Percentiles rank a stretch among this genome's conserved stretches.
phyloP scores from a whole-genome alignment of 331 rosid genomes.

The Arachis monticola region DNA sequence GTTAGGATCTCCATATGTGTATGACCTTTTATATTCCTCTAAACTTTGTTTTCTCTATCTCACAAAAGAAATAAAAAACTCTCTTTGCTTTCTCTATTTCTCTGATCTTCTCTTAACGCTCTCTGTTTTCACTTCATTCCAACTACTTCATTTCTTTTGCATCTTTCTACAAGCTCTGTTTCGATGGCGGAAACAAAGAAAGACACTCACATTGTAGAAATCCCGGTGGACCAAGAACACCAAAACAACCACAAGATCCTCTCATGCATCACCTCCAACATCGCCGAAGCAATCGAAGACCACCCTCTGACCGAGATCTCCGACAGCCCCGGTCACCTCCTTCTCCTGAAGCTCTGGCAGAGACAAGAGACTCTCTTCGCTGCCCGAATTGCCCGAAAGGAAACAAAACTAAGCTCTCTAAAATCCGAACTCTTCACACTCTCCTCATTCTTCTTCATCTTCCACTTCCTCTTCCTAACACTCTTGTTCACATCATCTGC shows the following conservation, averaged over 20 bases:
- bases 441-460: slow-evolving; percentile 67
- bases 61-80: neutral
- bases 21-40: too few relatives aligned
- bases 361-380: slow-evolving; percentile 76
- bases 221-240: slow-evolving; percentile 75
- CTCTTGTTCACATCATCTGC: slow-evolving; percentile 67
- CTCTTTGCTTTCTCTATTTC: neutral
- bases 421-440: slow-evolving; percentile 71
- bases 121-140: too few relatives aligned
- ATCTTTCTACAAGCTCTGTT: too few relatives aligned
- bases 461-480: slow-evolving; percentile 69
- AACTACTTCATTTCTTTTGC: neutral
- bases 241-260: slow-evolving; percentile 38
- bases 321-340: slow-evolving; percentile 74
- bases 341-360: slow-evolving; percentile 88
- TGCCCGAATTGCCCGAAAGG: slow-evolving; percentile 52
- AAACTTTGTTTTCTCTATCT: too few relatives aligned
- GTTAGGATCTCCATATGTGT: too few relatives aligned
- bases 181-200: slow-evolving; percentile 68
- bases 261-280: slow-evolving; percentile 34
- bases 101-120: neutral
- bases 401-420: slow-evolving; percentile 58
- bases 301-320: slow-evolving; percentile 87
- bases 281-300: slow-evolving; percentile 70
- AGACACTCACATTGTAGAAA: slow-evolving; percentile 70